phyloP scores from a whole-genome alignment of 306 rosid genomes.

The Lablab purpureus region DNA sequence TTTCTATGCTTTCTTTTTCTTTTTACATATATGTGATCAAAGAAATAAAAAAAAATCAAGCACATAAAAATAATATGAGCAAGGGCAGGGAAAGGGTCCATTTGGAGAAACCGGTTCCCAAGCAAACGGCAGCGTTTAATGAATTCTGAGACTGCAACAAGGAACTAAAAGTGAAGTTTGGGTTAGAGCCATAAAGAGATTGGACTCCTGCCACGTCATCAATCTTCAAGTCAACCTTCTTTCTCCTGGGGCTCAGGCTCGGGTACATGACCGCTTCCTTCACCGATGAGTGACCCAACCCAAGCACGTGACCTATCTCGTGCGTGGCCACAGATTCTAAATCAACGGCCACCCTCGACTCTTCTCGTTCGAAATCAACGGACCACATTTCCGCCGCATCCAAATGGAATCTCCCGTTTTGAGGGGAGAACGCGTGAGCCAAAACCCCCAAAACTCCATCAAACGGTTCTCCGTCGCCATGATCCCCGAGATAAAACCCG shows the following conservation, averaged over 20 bases:
- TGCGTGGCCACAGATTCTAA: slow-evolving; percentile 95
- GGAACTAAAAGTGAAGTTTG: slow-evolving; percentile 69
- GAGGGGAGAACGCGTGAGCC: slow-evolving; percentile 93
- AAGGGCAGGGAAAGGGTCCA: slow-evolving; percentile 43
- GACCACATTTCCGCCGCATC: slow-evolving; percentile 91
- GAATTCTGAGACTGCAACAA: slow-evolving; percentile 64
- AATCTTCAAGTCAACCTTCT: slow-evolving; percentile 69
- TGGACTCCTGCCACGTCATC: slow-evolving; percentile 97
- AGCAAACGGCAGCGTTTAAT: slow-evolving; percentile 49
- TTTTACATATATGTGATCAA: slow-evolving; percentile 37
- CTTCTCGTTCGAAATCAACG: slow-evolving; percentile 65
- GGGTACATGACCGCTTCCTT: slow-evolving; percentile 94
- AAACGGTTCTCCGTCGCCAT: slow-evolving; percentile 94
- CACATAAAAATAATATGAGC: slow-evolving; percentile 38
- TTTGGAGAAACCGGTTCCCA: slow-evolving; percentile 28
- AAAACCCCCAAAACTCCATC: slow-evolving; percentile 88
- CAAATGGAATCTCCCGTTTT: slow-evolving; percentile 87
- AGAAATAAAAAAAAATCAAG: slow-evolving; percentile 41
- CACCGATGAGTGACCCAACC: slow-evolving; percentile 79
- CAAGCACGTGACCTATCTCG: slow-evolving; percentile 96
- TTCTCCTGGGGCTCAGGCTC: slow-evolving; percentile 75
- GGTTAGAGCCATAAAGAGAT: slow-evolving; percentile 86
- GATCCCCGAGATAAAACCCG: slow-evolving; percentile 81
- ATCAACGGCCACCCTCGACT: slow-evolving; percentile 86
- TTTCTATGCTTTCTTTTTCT: slow-evolving; percentile 23